A percentile compares a stretch with the other conserved stretches of the same genome.
Evolutionary conservation across 192 early-diverging fungal genomes (phyloP).

Genomic region (Pilobolus umbonatus): DNA sequence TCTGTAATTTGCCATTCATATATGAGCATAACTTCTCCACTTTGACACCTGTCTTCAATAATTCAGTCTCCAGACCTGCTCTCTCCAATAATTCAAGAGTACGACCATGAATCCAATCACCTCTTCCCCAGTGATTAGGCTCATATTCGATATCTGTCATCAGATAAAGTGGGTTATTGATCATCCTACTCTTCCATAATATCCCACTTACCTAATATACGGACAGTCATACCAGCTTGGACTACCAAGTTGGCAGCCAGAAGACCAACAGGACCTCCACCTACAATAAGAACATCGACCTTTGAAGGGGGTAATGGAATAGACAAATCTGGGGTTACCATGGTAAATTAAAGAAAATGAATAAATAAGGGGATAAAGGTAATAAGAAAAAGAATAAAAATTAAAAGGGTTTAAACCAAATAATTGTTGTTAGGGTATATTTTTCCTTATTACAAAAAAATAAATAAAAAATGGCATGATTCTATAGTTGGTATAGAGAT

Average conservation of each 20-base stretch:
- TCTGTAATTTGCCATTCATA: slow-evolving; percentile 13
- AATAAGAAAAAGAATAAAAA: background rate
- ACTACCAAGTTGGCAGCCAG: slow-evolving; percentile 19
- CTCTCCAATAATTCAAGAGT: slow-evolving; percentile 25
- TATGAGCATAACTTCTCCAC: slow-evolving; percentile 16
- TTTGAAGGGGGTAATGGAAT: slow-evolving; percentile 4
- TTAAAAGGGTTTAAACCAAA: background rate
- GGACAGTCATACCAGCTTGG: slow-evolving; percentile 15
- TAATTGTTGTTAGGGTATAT: background rate
- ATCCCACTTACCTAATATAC: slow-evolving; percentile 23
- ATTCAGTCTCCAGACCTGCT: slow-evolving; percentile 15
- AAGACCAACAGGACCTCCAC: slow-evolving; percentile 32
- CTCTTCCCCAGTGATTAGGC: slow-evolving; percentile 30
- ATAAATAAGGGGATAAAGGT: no score
- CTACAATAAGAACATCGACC: slow-evolving; percentile 29
- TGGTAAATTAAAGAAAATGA: background rate
- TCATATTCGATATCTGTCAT: slow-evolving; percentile 26
- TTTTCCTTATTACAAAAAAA: background rate
- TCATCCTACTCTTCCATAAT: background rate
- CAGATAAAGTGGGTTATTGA: background rate
- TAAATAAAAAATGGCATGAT: background rate
- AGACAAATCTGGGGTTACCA: slow-evolving; percentile 4
- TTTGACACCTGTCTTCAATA: slow-evolving; percentile 24
- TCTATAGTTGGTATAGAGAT: background rate
- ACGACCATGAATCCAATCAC: slow-evolving; percentile 29